Evolutionary conservation across 257 asterid species (phyloP).

Genomic region (Datura wrightii): DNA sequence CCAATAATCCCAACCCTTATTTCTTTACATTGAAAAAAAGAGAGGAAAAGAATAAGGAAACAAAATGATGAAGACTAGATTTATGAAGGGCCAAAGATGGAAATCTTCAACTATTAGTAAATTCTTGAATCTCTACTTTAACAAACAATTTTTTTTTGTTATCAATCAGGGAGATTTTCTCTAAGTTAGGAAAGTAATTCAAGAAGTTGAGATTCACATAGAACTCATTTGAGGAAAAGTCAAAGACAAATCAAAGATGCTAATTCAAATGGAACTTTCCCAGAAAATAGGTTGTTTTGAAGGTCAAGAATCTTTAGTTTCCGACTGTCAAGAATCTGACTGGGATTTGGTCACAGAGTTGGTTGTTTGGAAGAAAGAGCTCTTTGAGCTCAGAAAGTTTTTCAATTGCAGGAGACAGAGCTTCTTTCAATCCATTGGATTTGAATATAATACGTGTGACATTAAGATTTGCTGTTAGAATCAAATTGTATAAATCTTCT

Average conservation of each 20-base stretch:
- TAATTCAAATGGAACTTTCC: conserved; percentile 59
- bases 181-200: conserved; percentile 74
- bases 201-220: conserved; percentile 67
- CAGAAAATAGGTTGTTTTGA: conserved; percentile 54
- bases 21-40: no score
- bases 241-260: conserved; percentile 63
- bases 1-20: no score
- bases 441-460: conserved; percentile 63
- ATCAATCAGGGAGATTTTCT: conserved; percentile 68
- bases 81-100: no score
- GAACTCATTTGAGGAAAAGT: conserved; percentile 63
- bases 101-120: no score
- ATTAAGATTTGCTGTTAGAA: no score
- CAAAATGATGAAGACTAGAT: no score
- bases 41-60: no score
- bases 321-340: conserved; percentile 57
- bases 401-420: conserved; percentile 67
- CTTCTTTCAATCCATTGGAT: conserved; percentile 53
- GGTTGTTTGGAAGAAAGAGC: conserved; percentile 64
- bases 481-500: no score
- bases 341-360: conserved; percentile 62
- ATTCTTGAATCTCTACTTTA: no score
- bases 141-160: no score
- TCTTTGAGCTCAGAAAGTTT: conserved; percentile 70
- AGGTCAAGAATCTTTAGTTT: conserved; percentile 69